Evolutionary conservation across 345 rosid species (phyloP).

Genomic region (Eucalyptus leucophloia): DNA sequence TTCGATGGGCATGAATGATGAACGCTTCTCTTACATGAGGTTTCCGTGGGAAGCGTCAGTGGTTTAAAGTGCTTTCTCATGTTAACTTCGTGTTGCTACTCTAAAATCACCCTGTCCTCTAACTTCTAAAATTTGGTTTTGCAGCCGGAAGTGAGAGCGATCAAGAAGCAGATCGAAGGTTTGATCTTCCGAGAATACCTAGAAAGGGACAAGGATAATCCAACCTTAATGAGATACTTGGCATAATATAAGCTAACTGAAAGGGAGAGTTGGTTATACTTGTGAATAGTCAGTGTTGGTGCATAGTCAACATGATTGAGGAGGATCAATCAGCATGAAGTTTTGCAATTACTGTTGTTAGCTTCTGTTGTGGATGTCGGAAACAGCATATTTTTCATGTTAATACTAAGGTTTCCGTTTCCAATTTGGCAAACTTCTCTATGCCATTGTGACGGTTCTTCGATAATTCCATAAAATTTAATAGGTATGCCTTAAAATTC

Average conservation of each 20-base stretch:
- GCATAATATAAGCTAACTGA: neutral
- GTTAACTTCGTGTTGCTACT: neutral
- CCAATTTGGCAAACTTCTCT: neutral
- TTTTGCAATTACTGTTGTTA: neutral
- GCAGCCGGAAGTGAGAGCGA: constrained; percentile 37
- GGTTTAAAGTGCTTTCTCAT: neutral
- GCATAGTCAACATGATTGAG: neutral
- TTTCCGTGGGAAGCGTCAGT: neutral
- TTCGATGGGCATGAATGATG: neutral
- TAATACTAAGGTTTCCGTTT: neutral
- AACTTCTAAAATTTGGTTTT: neutral
- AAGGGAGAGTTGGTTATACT: neutral
- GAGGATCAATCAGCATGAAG: neutral
- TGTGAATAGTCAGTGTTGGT: neutral
- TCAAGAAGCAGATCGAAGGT: constrained; percentile 26
- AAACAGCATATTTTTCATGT: neutral
- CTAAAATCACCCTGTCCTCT: neutral
- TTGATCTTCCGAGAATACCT: constrained; percentile 19
- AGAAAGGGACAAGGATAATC: constrained; percentile 24
- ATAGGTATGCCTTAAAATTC: neutral
- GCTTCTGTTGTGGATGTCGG: neutral
- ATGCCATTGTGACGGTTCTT: neutral
- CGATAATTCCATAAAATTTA: neutral
- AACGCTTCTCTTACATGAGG: neutral
- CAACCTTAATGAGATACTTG: constrained; percentile 7